These are phyloP conservation scores for Mortierella antarctica DNA, from an alignment of 192 early-diverging fungal genomes.

Conservation along the genomic window DNA sequence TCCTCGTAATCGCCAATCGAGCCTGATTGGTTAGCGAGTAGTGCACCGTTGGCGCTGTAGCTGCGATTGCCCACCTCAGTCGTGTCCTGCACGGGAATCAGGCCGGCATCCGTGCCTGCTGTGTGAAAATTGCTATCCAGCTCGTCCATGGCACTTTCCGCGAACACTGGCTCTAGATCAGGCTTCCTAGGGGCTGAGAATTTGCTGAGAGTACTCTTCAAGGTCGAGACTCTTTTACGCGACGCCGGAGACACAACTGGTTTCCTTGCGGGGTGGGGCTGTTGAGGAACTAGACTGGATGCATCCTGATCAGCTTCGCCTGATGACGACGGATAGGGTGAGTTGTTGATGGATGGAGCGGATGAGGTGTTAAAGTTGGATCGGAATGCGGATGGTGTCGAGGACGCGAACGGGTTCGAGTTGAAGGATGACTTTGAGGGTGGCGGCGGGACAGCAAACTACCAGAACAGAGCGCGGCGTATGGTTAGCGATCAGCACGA, in stretches of 20 bases:
- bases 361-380: slow-evolving; percentile 31
- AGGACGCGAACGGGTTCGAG: slow-evolving; percentile 44
- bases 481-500: background rate
- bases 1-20: background rate
- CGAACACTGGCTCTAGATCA: slow-evolving; percentile 20
- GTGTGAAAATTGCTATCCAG: no score
- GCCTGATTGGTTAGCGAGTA: slow-evolving; percentile 13
- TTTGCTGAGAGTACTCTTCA: slow-evolving; percentile 42
- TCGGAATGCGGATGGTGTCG: slow-evolving; percentile 26
- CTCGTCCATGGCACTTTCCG: slow-evolving; percentile 2
- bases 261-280: background rate
- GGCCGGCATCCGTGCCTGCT: background rate
- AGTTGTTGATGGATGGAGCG: slow-evolving; percentile 26
- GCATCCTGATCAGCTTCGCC: slow-evolving; percentile 1
- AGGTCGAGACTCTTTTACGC: slow-evolving; percentile 31
- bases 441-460: slow-evolving; percentile 47
- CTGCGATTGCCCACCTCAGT: background rate
- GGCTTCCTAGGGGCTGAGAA: slow-evolving; percentile 41
- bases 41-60: background rate
- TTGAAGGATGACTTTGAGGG: slow-evolving; percentile 45
- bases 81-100: background rate
- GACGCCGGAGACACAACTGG: slow-evolving; percentile 3
- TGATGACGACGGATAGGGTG: slow-evolving; percentile 21
- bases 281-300: background rate
- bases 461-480: background rate